Conservation (phyloP, 2,329 filamentous ascomycete genomes). For the Pyrenophora tritici-repentis region DNA sequence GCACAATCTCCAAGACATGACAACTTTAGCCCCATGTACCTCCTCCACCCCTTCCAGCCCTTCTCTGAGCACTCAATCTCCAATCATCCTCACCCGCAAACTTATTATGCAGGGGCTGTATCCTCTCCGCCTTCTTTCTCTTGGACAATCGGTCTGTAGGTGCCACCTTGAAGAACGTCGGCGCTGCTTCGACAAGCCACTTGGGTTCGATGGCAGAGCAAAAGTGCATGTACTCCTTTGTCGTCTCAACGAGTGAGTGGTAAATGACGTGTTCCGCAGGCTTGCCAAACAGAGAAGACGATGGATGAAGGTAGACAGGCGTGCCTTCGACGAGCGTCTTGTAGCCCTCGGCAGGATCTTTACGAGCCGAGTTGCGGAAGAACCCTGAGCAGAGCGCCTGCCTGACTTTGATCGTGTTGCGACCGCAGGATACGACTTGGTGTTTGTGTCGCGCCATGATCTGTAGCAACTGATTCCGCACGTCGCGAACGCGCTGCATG, state of each 20-base stretch:
- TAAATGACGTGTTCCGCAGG: slow-evolving; percentile 97
- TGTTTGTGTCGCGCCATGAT: slow-evolving; percentile 95
- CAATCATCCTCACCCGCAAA: slow-evolving; percentile 94
- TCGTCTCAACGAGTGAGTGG: slow-evolving; percentile 86
- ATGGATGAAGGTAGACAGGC: slow-evolving; percentile 92
- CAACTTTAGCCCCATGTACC: slow-evolving; percentile 81
- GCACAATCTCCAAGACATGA: background rate
- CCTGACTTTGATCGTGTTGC: slow-evolving; percentile 83
- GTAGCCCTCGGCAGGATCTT: slow-evolving; percentile 95
- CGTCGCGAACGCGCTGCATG: slow-evolving; percentile 88
- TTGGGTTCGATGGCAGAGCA: slow-evolving; percentile 94
- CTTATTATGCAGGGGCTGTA: slow-evolving; percentile 92
- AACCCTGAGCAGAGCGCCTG: slow-evolving; percentile 90
- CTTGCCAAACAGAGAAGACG: slow-evolving; percentile 90
- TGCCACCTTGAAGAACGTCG: slow-evolving; percentile 98
- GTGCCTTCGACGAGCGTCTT: slow-evolving; percentile 96
- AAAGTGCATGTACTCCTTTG: slow-evolving; percentile 97
- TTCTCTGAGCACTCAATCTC: slow-evolving; percentile 85
- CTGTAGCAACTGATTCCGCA: slow-evolving; percentile 85
- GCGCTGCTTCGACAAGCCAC: slow-evolving; percentile 92
- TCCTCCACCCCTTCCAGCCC: slow-evolving; percentile 82
- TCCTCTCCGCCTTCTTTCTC: slow-evolving; percentile 90
- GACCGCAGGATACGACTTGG: slow-evolving; percentile 79
- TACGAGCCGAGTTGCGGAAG: slow-evolving; percentile 92
- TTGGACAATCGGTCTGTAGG: slow-evolving; percentile 85